Percentiles rank a stretch among this genome's conserved stretches.
phyloP scores from a whole-genome alignment of 805 yeast species.

The Saturnispora serradocipensis region DNA sequence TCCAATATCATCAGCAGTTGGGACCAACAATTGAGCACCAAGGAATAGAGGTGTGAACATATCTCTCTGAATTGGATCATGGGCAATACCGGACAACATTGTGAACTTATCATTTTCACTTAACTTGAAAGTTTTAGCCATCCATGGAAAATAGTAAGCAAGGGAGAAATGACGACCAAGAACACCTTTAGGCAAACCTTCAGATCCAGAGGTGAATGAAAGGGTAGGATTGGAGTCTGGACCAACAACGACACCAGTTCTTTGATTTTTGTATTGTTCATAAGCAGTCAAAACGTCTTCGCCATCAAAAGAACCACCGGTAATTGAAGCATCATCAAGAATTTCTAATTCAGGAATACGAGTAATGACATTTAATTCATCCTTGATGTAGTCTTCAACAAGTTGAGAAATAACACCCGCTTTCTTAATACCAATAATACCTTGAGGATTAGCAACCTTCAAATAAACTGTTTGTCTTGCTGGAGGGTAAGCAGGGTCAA shows the following conservation, averaged over 20 bases:
- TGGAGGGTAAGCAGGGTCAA: slow-evolving; percentile 98
- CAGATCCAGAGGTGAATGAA: slow-evolving; percentile 95
- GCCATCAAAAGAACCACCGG: slow-evolving; percentile 43
- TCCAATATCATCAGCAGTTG: slow-evolving; percentile 96
- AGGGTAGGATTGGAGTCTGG: slow-evolving; percentile 97
- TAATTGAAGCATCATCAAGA: slow-evolving; percentile 61
- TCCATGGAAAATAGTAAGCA: slow-evolving; percentile 98
- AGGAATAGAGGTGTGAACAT: slow-evolving; percentile 95
- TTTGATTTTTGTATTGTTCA: slow-evolving; percentile 37
- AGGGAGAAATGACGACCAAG: slow-evolving; percentile 94
- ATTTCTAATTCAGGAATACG: slow-evolving; percentile 71
- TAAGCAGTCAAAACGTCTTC: slow-evolving; percentile 44
- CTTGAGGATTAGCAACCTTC: slow-evolving; percentile 88
- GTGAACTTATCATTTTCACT: slow-evolving; percentile 81
- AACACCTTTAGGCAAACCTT: slow-evolving; percentile 98
- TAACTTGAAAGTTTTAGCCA: slow-evolving; percentile 77
- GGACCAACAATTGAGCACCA: slow-evolving; percentile 89
- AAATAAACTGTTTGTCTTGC: slow-evolving; percentile 92
- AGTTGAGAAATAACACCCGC: slow-evolving; percentile 76
- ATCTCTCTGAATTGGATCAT: slow-evolving; percentile 98
- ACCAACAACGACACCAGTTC: slow-evolving; percentile 88
- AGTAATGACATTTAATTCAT: slow-evolving; percentile 65
- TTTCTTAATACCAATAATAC: slow-evolving; percentile 78
- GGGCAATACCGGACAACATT: slow-evolving; percentile 98
- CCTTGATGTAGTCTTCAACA: slow-evolving; percentile 68